phyloP scores from a whole-genome alignment of 805 yeast genomes.

The Candida mattraensis region DNA sequence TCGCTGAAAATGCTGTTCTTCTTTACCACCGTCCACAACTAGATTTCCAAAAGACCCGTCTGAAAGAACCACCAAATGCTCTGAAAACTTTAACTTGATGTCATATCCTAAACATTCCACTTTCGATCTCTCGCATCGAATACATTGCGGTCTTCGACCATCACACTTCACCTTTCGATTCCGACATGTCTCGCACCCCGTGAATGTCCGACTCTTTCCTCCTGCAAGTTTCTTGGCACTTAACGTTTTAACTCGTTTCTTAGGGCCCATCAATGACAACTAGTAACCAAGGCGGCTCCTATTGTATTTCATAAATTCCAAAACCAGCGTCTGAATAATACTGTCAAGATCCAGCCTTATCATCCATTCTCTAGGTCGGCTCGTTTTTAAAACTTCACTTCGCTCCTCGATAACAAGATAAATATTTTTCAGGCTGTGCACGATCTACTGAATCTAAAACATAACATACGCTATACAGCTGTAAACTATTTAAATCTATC shows the following conservation, averaged over 20 bases:
- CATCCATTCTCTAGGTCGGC: no score
- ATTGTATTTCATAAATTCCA: no score
- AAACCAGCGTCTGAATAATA: no score
- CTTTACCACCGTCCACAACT: conserved; percentile 7
- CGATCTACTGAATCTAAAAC: background rate
- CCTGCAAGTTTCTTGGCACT: no score
- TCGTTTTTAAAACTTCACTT: no score
- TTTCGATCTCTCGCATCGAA: conserved; percentile 46
- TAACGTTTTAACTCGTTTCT: no score
- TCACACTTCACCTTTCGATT: conserved; percentile 55
- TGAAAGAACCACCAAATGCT: conserved; percentile 35
- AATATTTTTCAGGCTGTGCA: background rate
- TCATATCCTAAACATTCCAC: conserved; percentile 50
- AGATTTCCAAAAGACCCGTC: conserved; percentile 23
- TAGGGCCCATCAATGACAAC: no score
- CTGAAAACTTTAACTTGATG: conserved; percentile 48
- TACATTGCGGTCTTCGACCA: conserved; percentile 44
- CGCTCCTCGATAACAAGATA: no score
- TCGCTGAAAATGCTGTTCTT: conserved; percentile 37
- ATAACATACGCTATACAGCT: conserved; percentile 2
- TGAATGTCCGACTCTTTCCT: conserved; percentile 34
- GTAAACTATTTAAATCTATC: conserved; percentile 1
- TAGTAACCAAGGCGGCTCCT: no score
- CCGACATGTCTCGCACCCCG: conserved; percentile 60
- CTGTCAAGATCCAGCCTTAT: no score